phyloP scores from a whole-genome alignment of 1,284 basidiomycete species.

The Peniophora sp. region DNA sequence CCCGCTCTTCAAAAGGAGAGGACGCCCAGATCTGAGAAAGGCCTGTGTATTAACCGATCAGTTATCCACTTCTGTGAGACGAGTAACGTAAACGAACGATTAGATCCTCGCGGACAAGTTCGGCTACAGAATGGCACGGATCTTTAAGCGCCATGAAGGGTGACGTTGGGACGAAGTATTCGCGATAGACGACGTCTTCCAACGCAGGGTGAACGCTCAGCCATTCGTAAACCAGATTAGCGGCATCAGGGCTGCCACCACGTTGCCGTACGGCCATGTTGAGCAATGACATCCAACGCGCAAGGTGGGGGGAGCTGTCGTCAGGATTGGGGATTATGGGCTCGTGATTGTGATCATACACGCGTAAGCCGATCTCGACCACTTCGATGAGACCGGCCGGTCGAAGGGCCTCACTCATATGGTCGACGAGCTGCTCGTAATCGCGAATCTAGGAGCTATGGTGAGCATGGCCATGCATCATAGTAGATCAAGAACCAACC shows the following conservation, averaged over 20 bases:
- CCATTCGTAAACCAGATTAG: constrained; percentile 47
- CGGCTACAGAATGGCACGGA: constrained; percentile 20
- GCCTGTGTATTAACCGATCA: constrained; percentile 29
- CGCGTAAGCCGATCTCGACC: constrained; percentile 60
- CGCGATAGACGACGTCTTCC: constrained; percentile 45
- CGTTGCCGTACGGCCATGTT: constrained; percentile 40
- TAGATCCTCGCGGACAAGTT: constrained; percentile 35
- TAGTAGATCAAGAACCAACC: constrained; percentile 41
- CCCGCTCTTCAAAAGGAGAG: constrained; percentile 57
- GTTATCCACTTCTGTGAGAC: constrained; percentile 6
- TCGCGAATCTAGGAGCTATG: constrained; percentile 76
- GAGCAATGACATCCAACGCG: constrained; percentile 52
- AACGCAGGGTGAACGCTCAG: constrained; percentile 40
- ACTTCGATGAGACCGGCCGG: constrained; percentile 62
- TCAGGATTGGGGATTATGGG: constrained; percentile 34
- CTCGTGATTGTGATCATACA: constrained; percentile 43
- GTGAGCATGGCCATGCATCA: constrained; percentile 7
- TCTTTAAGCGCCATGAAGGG: constrained; percentile 32
- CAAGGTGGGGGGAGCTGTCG: constrained; percentile 42
- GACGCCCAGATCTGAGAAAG: constrained; percentile 57
- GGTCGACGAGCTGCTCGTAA: constrained; percentile 55
- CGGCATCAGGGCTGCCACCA: constrained; percentile 58
- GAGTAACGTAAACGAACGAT: constrained; percentile 17
- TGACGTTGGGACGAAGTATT: constrained; percentile 52
- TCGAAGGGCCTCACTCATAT: constrained; percentile 57